These are phyloP conservation scores for Saccharomyces hybrid DNA, from an alignment of 1,139 yeast genomes.

Conservation along the genomic window DNA sequence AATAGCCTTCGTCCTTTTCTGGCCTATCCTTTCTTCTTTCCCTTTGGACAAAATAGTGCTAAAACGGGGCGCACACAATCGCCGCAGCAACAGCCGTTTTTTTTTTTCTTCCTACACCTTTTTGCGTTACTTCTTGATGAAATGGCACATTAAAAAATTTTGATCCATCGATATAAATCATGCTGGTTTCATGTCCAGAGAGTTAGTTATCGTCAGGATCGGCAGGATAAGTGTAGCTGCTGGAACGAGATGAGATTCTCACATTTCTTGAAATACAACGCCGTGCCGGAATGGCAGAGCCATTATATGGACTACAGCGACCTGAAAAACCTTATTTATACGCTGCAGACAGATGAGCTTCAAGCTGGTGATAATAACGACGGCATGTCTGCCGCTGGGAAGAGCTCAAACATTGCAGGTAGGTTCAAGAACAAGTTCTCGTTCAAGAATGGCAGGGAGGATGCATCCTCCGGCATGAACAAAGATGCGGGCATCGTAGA, in stretches of 20 bases:
- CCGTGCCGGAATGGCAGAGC: slow-evolving; percentile 73
- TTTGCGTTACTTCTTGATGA: not conserved
- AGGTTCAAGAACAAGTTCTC: slow-evolving; percentile 17
- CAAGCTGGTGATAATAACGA: slow-evolving; percentile 24
- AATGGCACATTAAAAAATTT: not conserved
- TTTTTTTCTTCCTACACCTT: not conserved
- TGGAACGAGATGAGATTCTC: slow-evolving; percentile 52
- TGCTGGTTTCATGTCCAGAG: not conserved
- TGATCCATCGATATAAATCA: not conserved
- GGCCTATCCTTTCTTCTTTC: not conserved
- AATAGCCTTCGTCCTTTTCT: too few relatives aligned
- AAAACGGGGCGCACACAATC: not conserved
- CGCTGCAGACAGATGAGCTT: slow-evolving; percentile 53
- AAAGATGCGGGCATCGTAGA: slow-evolving; percentile 18
- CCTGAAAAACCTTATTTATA: slow-evolving; percentile 54
- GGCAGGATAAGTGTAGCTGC: not conserved
- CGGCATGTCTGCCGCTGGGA: slow-evolving; percentile 3
- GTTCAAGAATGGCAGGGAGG: slow-evolving; percentile 9
- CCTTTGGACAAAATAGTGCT: not conserved
- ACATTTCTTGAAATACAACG: slow-evolving; percentile 63
- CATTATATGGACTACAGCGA: slow-evolving; percentile 63
- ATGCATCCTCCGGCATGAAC: slow-evolving; percentile 5
- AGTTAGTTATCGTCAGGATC: not conserved
- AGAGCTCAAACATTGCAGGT: slow-evolving; percentile 8
- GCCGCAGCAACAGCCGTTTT: not conserved